Base-by-base conservation (phyloP, 2,329 filamentous ascomycete genomes). In the Penicillium sp. region DNA sequence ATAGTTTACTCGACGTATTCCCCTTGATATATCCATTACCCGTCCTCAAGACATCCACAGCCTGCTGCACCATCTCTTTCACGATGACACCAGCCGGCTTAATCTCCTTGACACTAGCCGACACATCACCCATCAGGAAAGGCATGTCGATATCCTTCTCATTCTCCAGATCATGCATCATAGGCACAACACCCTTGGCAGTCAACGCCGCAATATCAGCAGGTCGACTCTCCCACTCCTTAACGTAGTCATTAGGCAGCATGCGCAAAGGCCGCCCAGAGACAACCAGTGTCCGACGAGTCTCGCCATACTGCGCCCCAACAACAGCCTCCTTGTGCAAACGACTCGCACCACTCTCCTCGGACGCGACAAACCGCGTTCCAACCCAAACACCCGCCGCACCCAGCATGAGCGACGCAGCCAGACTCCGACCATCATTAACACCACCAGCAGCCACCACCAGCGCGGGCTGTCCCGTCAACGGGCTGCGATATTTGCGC, bases 91-190 rank as follows among this genome's bases (percentile, higher is more conserved):
- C 85, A 0, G 94, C 94, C 0, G 93, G 92, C 81, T 95, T 88
- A 62, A 97, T 86, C 68, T 89, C 87, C 37, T 81, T 78, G 60
- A 97, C 91, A 1, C 89, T 85, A 1, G 91, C 93, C 0, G 92
- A 91, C 9, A 97, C 93, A 80, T 97, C 92, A 1, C 94, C 94
- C 94, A 97, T 97, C 72, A 97, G 75, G 78, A 94, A 93, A 13
- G 94, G 94, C 59, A 91, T 82, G 73, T 97, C 94, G 13, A 96
- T 82, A 44, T 97, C 92, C 59, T 88, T 89, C 1, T 90, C 91
- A 58, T 92, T 84, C 54, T 96, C 91, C 72, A 97, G 82, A 74
- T 98, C 94, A 73, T 91, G 84, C 79, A 90, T 87, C 65, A 97
- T 82, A 0, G 94, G 94, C 63, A 96, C 89, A 33, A 96, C 79